These are phyloP conservation scores for Haplosporangium gracile DNA, from an alignment of 192 early-diverging fungal genomes.

Conservation along the genomic window DNA sequence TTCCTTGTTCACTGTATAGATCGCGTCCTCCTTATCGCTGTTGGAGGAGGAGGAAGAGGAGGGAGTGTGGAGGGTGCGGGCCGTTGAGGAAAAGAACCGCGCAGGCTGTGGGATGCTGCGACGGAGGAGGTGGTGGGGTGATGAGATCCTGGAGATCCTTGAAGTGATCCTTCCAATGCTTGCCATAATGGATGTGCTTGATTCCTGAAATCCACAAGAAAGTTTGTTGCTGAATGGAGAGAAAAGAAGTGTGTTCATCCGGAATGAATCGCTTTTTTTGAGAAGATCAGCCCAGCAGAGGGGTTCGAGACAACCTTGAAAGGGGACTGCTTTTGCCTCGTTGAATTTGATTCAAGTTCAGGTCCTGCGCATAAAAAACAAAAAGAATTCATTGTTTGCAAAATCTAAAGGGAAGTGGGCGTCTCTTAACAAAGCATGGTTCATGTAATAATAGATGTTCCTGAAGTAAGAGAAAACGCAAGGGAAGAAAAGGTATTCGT, in stretches of 20 bases:
- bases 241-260: background rate
- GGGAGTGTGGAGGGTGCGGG: background rate
- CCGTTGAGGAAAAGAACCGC: background rate
- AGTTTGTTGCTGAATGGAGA: background rate
- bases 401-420: background rate
- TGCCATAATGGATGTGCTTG: background rate
- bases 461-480: background rate
- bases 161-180: background rate
- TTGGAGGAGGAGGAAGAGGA: background rate
- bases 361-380: background rate
- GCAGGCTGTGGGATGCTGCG: background rate
- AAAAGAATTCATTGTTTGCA: background rate
- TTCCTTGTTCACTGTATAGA: slow-evolving; percentile 67
- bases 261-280: background rate
- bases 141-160: background rate
- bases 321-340: background rate
- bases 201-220: background rate
- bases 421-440: background rate
- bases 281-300: too few species aligned
- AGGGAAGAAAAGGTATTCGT: background rate
- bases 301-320: too few species aligned
- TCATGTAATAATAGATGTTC: too few species aligned
- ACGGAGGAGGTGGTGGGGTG: background rate
- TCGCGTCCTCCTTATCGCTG: background rate
- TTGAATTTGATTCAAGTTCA: background rate